Base-by-base conservation (phyloP, 176 grass and related monocot genomes). In the Chrysopogon serrulatus region DNA sequence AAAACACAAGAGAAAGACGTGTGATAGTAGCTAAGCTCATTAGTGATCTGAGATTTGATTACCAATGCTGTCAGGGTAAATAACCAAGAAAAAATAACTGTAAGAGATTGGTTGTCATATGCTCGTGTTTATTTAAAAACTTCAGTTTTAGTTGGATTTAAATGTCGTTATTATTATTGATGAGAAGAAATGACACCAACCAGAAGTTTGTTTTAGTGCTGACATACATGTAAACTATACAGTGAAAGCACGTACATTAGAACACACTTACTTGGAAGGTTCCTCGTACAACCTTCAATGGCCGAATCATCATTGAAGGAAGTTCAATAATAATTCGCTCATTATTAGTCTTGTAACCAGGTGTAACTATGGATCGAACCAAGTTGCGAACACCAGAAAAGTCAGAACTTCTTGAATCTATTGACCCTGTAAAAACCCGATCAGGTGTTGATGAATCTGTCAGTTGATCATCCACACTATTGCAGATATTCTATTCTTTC, bases 191-290 rank as follows among this genome's bases (percentile, higher is more conserved):
- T 59, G 42, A 61, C 4, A 39, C 26, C 19, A 33, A 63, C 39
- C 37, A 82, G 43, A 82, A 86, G 54, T 65, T 18, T 53, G 26
- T 70, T 49, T 63, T 77, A 71, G 30, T 42, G 71, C 15, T 57
- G 48, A 63, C 71, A 80, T 86, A 60, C 57, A 83, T 39, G 61
- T 81, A 60, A 83, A 54, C 39, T 86, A 73, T 67, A 84, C 44
- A 87, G 65, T 78, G 73, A 81, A 90, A 90, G 71, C 83, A 87
- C 70, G 30, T 81, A 92, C 85, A 88, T 89, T 68, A 90, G 30
- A 77, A 86, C 73, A 81, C 76, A 92, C 94, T 92, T 94, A 95
- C 96, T 91, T 98, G 96, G 85, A 98, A 98, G 68, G 91, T 95
- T 87, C 96, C 96, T 48, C 63, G 88, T 63, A 92, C 93, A 91